phyloP scores from a whole-genome alignment of 306 rosid genomes.

The Hippophae rhamnoides region DNA sequence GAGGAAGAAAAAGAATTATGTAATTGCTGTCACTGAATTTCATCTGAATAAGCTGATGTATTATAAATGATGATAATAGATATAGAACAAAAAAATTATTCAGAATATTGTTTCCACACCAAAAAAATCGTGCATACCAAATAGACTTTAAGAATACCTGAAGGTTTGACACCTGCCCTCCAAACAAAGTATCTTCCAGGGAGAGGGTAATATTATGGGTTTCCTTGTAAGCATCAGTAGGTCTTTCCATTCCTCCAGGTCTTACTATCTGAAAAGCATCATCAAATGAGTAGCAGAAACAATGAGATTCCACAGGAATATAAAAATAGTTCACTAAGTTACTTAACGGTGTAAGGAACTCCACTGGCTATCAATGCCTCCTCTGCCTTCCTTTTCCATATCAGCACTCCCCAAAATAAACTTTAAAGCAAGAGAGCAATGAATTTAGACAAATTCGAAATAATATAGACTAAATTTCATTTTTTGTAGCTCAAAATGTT shows the following conservation, averaged over 20 bases:
- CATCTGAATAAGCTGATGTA: not conserved
- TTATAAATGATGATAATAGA: not conserved
- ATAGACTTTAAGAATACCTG: constrained; percentile 46
- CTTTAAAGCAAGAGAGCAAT: constrained; percentile 33
- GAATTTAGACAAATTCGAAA: constrained; percentile 8
- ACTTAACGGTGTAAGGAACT: constrained; percentile 80
- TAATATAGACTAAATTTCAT: not conserved
- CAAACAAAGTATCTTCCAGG: constrained; percentile 77
- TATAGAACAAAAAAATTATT: not conserved
- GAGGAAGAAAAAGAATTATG: not conserved
- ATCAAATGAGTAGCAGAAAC: constrained; percentile 11
- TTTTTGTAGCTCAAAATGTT: constrained; percentile 11
- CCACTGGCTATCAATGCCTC: constrained; percentile 89
- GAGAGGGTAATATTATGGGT: constrained; percentile 84
- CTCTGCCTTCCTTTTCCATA: constrained; percentile 97
- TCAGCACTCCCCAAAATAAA: constrained; percentile 94
- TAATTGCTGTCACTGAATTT: not conserved
- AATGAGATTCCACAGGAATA: not conserved
- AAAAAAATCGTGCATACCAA: constrained; percentile 3
- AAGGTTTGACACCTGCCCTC: constrained; percentile 93
- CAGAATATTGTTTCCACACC: not conserved
- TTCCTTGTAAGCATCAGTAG: constrained; percentile 94
- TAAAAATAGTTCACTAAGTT: constrained; percentile 6
- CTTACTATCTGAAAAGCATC: constrained; percentile 78
- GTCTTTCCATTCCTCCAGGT: constrained; percentile 99